A percentile compares a stretch with the other conserved stretches of the same genome.
These are phyloP conservation scores for Ganoderma boninense DNA, from an alignment of 1,284 basidiomycete species.

Conservation along the genomic window DNA sequence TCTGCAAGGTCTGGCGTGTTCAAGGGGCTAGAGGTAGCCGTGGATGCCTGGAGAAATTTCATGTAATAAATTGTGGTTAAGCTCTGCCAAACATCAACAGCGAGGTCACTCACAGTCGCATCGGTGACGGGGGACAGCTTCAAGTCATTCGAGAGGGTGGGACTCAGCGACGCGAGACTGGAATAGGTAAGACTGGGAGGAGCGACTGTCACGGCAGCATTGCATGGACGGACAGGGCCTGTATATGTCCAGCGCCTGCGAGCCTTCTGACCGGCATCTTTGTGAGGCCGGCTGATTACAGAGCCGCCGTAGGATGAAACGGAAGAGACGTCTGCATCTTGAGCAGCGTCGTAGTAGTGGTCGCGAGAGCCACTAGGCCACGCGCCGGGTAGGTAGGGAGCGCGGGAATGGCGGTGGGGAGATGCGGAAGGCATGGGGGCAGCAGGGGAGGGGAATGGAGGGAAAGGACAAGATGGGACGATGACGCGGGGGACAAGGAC, in stretches of 20 bases:
- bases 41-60: constrained; percentile 14
- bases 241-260: constrained; percentile 29
- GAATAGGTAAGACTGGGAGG: constrained; percentile 13
- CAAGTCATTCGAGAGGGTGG: constrained; percentile 24
- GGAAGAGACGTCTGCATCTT: constrained; percentile 24
- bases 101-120: constrained; percentile 21
- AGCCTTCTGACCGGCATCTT: constrained; percentile 6
- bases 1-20: constrained; percentile 28
- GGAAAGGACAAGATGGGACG: constrained; percentile 15
- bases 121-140: constrained; percentile 31
- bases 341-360: constrained; percentile 15
- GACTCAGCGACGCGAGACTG: constrained; percentile 19
- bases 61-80: neutral
- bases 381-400: constrained; percentile 40
- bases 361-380: constrained; percentile 39
- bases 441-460: constrained; percentile 18
- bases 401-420: constrained; percentile 31
- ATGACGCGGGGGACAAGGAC: neutral
- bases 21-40: constrained; percentile 25
- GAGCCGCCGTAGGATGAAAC: constrained; percentile 14
- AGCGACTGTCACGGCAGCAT: neutral
- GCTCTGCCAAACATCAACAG: neutral
- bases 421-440: constrained; percentile 31
- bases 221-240: constrained; percentile 4
- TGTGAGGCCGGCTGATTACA: constrained; percentile 1